Conservation (phyloP, 2,329 filamentous ascomycete species). For the Periconia sp. region DNA sequence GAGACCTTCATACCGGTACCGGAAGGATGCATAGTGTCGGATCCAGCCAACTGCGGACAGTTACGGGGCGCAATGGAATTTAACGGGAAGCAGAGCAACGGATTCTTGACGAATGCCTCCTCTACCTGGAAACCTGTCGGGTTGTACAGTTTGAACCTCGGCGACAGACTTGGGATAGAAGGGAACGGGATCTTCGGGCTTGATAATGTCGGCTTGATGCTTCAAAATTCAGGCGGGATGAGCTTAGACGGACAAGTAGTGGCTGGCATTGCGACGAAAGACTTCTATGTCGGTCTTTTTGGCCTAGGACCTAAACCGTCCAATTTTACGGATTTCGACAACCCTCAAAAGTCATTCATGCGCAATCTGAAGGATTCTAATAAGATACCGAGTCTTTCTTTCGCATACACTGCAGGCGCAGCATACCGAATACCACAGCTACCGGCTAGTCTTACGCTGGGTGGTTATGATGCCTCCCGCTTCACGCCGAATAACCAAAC, state of each 20-base stretch:
- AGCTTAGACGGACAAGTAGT: slow-evolving; percentile 6
- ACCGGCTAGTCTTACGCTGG: slow-evolving; percentile 36
- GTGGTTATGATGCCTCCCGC: slow-evolving; percentile 41
- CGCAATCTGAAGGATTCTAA: slow-evolving; percentile 4
- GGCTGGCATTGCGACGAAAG: slow-evolving; percentile 10
- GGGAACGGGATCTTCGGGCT: slow-evolving; percentile 8
- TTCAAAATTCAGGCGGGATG: slow-evolving; percentile 4
- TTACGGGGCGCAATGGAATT: slow-evolving; percentile 6
- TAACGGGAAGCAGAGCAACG: background rate
- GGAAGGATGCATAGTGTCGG: slow-evolving; percentile 10
- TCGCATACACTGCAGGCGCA: slow-evolving; percentile 25
- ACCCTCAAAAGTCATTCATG: slow-evolving; percentile 10
- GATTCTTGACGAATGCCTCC: slow-evolving; percentile 3
- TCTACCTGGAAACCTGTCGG: slow-evolving; percentile 9
- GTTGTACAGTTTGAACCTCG: slow-evolving; percentile 3
- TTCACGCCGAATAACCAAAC: slow-evolving; percentile 23
- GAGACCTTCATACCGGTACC: slow-evolving; percentile 14
- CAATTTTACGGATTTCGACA: slow-evolving; percentile 12
- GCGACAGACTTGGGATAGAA: slow-evolving; percentile 5
- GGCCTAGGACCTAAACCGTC: slow-evolving; percentile 8
- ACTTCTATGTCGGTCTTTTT: slow-evolving; percentile 10
- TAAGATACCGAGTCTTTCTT: slow-evolving; percentile 22
- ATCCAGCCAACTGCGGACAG: slow-evolving; percentile 6
- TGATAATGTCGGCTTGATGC: slow-evolving; percentile 5
- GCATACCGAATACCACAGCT: slow-evolving; percentile 21